Base-by-base conservation (phyloP, 148 eudicot genomes). In the Selenicereus undatus region DNA sequence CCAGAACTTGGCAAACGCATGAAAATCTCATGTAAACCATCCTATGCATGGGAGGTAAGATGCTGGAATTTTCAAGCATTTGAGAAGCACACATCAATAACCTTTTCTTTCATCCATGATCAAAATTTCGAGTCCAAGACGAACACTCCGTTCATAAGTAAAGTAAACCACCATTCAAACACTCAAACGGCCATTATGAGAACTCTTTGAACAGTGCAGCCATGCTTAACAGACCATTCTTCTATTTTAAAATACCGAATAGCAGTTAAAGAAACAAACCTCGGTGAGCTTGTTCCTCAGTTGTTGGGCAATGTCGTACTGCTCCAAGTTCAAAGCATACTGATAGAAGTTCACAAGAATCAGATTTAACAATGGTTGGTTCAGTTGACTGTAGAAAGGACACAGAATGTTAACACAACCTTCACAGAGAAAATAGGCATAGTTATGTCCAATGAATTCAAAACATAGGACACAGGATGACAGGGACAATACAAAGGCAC, bases 271-370 rank as follows among this genome's bases (percentile, higher is more conserved):
- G 52, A 76, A 45, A 45, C 89, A 80, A 83, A 96, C 99, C 99
- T 96, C 99, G 79, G 88, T 89, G 81, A 93, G 93, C 85, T 94
- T 96, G 91, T 86, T 89, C 85, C 98, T 92, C 87, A 96, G 84
- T 79, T 93, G 91, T 83, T 96, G 90, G 39, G 99, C 98, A 83
- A 90, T 81, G 70, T 93, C 99, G 76, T 90, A 96, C 89, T 93
- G 92, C 87, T 96, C 98, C 95, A 93, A 72, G 84, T 96, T 96
- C 93, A 93, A 82, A 80, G 97, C 93, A 85, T 89, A 94, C 99
- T 96, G 93, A 90, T 84, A 84, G 51, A 51, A 82, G 26, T 71
- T 21, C 70, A 75, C 11, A 42, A 76, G 68, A 77, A 43, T 22
- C 68, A 80, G 58, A 62, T 5, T 35, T 11, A 51, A 80, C 2